Conservation (phyloP, 2,329 filamentous ascomycete species). For the Colletotrichum paranaense region DNA sequence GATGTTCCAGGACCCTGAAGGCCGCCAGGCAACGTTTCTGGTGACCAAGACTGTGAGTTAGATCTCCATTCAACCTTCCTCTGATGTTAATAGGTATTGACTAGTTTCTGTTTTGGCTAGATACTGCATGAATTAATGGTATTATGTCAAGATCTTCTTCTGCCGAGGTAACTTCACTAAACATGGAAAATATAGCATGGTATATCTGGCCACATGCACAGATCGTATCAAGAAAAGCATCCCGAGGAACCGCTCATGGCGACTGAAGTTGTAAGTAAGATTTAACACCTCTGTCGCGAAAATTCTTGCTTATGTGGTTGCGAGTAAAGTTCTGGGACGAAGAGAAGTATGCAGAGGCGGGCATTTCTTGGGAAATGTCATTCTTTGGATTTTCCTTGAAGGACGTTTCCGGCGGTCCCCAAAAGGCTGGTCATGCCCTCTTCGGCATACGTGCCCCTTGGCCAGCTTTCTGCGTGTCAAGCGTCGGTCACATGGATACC, state of each 20-base stretch:
- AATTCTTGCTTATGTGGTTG: background rate
- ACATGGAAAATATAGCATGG: background rate
- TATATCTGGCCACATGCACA: background rate
- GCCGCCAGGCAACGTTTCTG: background rate
- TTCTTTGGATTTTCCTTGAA: slow-evolving; percentile 4
- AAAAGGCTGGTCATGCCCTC: background rate
- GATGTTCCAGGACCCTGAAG: background rate
- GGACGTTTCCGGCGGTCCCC: background rate
- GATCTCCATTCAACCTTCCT: background rate
- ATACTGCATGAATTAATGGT: slow-evolving; percentile 28
- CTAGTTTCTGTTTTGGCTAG: background rate
- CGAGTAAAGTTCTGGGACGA: slow-evolving; percentile 16
- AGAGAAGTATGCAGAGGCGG: slow-evolving; percentile 21
- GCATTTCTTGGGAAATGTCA: slow-evolving; percentile 11
- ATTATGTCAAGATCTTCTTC: background rate
- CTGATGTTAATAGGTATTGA: background rate
- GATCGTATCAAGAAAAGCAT: background rate
- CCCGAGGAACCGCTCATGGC: accelerated
- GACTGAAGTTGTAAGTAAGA: background rate
- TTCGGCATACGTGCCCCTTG: background rate
- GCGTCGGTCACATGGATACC: background rate
- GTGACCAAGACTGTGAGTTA: background rate
- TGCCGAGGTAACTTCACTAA: background rate
- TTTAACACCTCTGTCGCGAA: too few species aligned
- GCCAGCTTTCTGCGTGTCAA: background rate